Evolutionary conservation across 73 alveolate species (phyloP), one percentile per base, ranked within the genome.

Genomic region (Blepharisma japonicum): DNA sequence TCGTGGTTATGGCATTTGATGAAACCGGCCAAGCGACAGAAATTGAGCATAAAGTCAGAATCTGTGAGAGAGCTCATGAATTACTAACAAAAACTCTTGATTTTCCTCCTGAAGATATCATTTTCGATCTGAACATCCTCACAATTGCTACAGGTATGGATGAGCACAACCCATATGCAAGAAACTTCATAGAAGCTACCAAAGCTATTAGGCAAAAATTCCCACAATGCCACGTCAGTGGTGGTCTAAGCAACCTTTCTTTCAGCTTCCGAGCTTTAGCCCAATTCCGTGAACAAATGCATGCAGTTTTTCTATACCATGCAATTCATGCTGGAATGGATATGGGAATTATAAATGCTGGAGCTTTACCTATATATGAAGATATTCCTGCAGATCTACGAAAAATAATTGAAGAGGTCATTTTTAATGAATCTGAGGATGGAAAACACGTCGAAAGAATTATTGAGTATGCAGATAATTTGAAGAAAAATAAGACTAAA

Each of bases 1-100:
- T 89, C n/a, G 90, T 92, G 6, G 91, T 92, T 55, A 92, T 92
- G 98, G 98, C 98, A 7, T 92, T 92, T 84, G 98, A 92, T 45
- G 98, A 92, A 78, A 78, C 71, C 48, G 98, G 98, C 23, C 93
- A 92, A 80, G 98, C 98, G 5, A 86, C 88, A n/a, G 90, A 82
- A 11, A 72, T 71, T 20, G 96, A 92, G 54, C 83, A 79, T 53
- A 92, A 90, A 84, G 83, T 91, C 45, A 27, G 76, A 39, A 91
- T 91, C 51, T 84, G 92, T 77, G 81, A 77, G 82, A 86, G 95
- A 81, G 84, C 93, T 67, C 89, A 88, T 86, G 71, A 83, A 55
- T 5, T 77, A 6, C 71, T 91, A 48, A 76, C 83, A 7, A 94
- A 89, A 70, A 56, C 83, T 66, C 68, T 76, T 49, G 87, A 72